Evolutionary conservation across 1,284 basidiomycete genomes (phyloP), one percentile per base, ranked within the genome.

Genomic region (Tylopilus sp.): DNA sequence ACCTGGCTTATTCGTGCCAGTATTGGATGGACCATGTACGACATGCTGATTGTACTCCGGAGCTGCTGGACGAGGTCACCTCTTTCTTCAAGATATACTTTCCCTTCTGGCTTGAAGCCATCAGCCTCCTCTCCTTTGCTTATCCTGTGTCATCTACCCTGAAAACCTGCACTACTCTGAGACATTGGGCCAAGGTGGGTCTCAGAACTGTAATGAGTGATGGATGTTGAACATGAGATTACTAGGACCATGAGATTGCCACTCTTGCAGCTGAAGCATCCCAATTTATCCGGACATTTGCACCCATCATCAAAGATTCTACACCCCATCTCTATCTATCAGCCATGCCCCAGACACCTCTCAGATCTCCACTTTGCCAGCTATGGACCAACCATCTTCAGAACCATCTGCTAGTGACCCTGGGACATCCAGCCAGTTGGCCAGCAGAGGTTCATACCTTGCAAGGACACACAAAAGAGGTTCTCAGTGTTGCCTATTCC

Each of bases 321-420:
- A 61, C 61, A 13, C 59, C 59, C 16, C 58, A 59, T 6, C 49
- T 59, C 7, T 59, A 59, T 33, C 12, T 59, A 10, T 59, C 57
- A 47, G 60, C 57, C n/a, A 63, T 59, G 53, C 53, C 58, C 13
- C 58, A 59, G 35, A 63, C 54, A 41, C 58, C 60, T 2, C 54
- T 49, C 5, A 36, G 26, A 8, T 63, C 58, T 40, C 37, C 49
- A 31, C 54, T 59, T 0, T 39, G 12, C 11, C 35, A 51, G 33
- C 36, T 59, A 6, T 59, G 58, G 58, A 34, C 5, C 1, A 15
- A 44, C 5, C 56, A 63, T 16, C 56, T 59, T 1, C 55, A 61
- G 18, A 53, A 56, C 4, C 36, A 50, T 30, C 21, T 49, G 11
- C 47, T 18, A 28, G 47, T 57, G 1, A 31, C 26, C 11, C 23